Base-by-base conservation (phyloP, 164 flowering plant species). In the Cinnamomum micranthum region DNA sequence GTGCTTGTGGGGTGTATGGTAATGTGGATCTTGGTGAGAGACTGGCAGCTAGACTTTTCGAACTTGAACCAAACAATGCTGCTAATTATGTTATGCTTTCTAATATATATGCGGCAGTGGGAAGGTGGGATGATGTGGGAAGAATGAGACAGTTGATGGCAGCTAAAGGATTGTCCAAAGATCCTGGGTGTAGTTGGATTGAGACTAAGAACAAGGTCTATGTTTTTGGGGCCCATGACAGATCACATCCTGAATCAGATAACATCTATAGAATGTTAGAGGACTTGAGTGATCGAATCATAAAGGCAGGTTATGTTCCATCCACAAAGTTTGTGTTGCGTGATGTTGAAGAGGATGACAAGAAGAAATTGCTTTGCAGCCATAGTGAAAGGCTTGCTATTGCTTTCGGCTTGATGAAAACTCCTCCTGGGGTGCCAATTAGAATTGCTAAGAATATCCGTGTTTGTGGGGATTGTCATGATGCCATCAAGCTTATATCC, bases 351-450 rank as follows among this genome's bases (percentile, higher is more conserved):
- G 75, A 73, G 41, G 55, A 69, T 10, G 75, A 41, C 17, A 58
- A 73, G 65, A 50, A 50, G 23, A 50, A 35, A 19, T 35, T 73
- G 33, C 75, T 73, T 22, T 69, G 71, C 23, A 59, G 35, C 31
- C 69, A 65, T 55, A 73, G 75, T 73, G 75, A 73, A 41, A 73
- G 75, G 28, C 28, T 73, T 31, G 75, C 75, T 11, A 50, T 73
- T 58, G 75, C 75, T 50, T 50, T 73, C 20, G 25, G 62, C 6
- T 59, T 71, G 52, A 52, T 76, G n/a, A 51, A 31, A 11, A 15
- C 55, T 20, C 35, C 41, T 24, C 35, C 4, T 2, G 60, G 70
- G 22, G n/a, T 22, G 11, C 60, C 75, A 15, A 41, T 73, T 58
- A 64, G 69, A 65, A 58, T 73, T 22, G 28, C 60, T 10, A 73